Evolutionary conservation across 2,329 filamentous ascomycete species (phyloP).

Genomic region (Ophiostoma pallidulum): DNA sequence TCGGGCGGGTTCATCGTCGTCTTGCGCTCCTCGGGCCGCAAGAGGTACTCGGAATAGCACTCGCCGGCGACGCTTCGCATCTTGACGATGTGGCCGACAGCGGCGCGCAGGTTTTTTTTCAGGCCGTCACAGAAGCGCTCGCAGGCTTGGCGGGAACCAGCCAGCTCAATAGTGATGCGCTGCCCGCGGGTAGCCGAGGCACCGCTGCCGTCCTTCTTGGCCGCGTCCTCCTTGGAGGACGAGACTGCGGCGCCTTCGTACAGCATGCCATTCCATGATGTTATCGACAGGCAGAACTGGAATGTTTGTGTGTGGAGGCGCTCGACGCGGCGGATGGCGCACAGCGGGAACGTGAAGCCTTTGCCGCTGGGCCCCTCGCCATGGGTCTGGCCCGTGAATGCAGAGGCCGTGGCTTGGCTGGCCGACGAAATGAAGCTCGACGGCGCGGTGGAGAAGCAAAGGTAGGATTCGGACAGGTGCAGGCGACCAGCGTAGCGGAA

Average conservation of each 20-base stretch:
- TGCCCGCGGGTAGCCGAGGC: slow-evolving; percentile 48
- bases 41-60: slow-evolving; percentile 84
- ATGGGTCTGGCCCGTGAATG: slow-evolving; percentile 87
- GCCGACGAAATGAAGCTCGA: slow-evolving; percentile 77
- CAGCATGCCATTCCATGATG: slow-evolving; percentile 77
- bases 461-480: slow-evolving; percentile 85
- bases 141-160: slow-evolving; percentile 78
- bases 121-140: slow-evolving; percentile 94
- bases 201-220: slow-evolving; percentile 9
- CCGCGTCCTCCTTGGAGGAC: slow-evolving; percentile 32
- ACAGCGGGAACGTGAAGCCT: slow-evolving; percentile 90
- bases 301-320: slow-evolving; percentile 87
- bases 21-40: slow-evolving; percentile 55
- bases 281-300: slow-evolving; percentile 83
- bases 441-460: slow-evolving; percentile 92
- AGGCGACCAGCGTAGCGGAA: slow-evolving; percentile 89
- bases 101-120: slow-evolving; percentile 79
- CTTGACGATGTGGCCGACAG: slow-evolving; percentile 78
- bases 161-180: slow-evolving; percentile 83
- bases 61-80: slow-evolving; percentile 70
- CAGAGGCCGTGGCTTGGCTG: slow-evolving; percentile 67
- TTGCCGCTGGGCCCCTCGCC: slow-evolving; percentile 88
- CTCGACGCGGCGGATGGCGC: slow-evolving; percentile 84
- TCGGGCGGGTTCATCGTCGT: slow-evolving; percentile 64
- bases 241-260: slow-evolving; percentile 39